Percentiles rank a stretch among this genome's conserved stretches.
phyloP scores from a whole-genome alignment of 805 yeast species.

The Saitoella complicata region DNA sequence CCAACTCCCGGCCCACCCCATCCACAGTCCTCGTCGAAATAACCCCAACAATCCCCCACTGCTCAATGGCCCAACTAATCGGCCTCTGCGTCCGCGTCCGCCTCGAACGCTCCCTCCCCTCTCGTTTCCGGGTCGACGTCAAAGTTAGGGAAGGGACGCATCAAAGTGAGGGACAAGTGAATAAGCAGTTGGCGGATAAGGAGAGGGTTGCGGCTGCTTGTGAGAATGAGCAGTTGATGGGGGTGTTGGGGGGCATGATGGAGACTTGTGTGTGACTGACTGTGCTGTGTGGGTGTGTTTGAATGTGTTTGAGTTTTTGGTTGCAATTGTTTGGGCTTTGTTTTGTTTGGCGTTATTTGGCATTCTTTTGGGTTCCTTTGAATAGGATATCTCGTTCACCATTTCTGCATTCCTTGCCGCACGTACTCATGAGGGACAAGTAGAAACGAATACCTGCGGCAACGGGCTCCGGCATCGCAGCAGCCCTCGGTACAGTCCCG shows the following conservation, averaged over 20 bases:
- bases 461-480: no score
- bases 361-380: constrained; percentile 1
- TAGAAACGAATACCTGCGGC: no score
- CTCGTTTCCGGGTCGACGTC: constrained; percentile 64
- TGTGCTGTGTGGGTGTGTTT: constrained; percentile 7
- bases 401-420: no score
- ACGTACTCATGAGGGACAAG: no score
- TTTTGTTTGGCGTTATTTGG: not conserved
- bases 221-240: constrained; percentile 79
- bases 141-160: constrained; percentile 82
- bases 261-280: constrained; percentile 48
- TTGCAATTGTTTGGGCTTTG: not conserved
- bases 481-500: no score
- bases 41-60: constrained; percentile 96
- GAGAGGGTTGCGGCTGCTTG: constrained; percentile 98
- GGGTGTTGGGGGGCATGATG: constrained; percentile 87
- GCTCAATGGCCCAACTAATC: constrained; percentile 87
- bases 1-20: constrained; percentile 26
- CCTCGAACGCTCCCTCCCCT: constrained; percentile 73
- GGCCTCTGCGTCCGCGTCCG: constrained; percentile 91
- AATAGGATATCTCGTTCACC: not conserved
- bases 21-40: constrained; percentile 68
- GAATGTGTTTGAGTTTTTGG: not conserved
- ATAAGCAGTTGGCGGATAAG: constrained; percentile 90
- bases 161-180: constrained; percentile 89